Base-by-base conservation (phyloP, 2,329 filamentous ascomycete genomes). In the Fusarium protoensiforme region DNA sequence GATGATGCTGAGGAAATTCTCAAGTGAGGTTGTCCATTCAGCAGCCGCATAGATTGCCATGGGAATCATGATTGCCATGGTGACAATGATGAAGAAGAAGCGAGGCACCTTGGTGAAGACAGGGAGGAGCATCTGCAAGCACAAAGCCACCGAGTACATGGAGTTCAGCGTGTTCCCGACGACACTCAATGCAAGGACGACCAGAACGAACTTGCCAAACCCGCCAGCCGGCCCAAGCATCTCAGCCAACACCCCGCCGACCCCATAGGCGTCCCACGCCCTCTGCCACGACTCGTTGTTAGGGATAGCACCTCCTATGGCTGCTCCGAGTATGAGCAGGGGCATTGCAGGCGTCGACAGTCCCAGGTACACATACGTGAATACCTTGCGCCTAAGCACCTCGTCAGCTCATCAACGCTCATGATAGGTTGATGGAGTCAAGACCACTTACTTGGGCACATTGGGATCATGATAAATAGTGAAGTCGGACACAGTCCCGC, bases 401-500 rank as follows among this genome's bases (percentile, higher is more conserved):
- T 20, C 84, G 78, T 83, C 81, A 61, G 86, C 82, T 8, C 80
- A 83, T 27, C 24, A 18, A 27, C 11, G 11, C 33, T 80, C 78
- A 5, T 86, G 85, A 58, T 10, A 9, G 27, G 18, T 4, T 14
- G 5, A 10, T 16, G 31, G 16, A 18, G 7, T 1, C 2, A 27
- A 9, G 16, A 39, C 5, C 16, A 60, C 75, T 73, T 57, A 78
- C 77, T 75, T 78, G 33, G 71, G 67, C 22, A 57, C 68, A 33
- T 56, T 53, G 8, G 75, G 71, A 33, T 51, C 67, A 78, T 89
- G 86, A 73, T 91, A 91, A 10, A 86, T 86, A n/a, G 86, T 85
- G 68, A 89, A 90, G 72, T 91, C 89, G n/a, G 87, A 88, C 0
- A 84, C 85, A 5, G 87, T 86, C 4, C 86, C 87, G 10, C 85